A percentile compares a stretch with the other conserved stretches of the same genome.
Conservation (phyloP, 2,329 filamentous ascomycete species). For the Metarhizium rileyi region DNA sequence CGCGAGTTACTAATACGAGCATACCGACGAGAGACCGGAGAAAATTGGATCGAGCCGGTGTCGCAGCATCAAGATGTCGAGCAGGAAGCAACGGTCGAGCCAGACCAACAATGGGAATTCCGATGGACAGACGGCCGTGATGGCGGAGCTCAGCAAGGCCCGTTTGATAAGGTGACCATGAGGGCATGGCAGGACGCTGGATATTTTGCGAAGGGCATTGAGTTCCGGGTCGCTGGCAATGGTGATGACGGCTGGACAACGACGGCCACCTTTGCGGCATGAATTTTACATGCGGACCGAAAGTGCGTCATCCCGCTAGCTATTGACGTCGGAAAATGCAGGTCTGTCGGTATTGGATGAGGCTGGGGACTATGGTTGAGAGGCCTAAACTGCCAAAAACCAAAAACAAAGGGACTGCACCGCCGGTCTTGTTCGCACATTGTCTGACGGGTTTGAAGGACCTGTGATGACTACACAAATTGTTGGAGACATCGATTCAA, state of each 20-base stretch:
- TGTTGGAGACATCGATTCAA: background rate
- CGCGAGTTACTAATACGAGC: slow-evolving; percentile 75
- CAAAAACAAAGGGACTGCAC: background rate
- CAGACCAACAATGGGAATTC: slow-evolving; percentile 62
- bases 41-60: slow-evolving; percentile 60
- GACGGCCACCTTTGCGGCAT: slow-evolving; percentile 38
- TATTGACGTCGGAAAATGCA: background rate
- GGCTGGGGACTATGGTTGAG: no score
- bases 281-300: background rate
- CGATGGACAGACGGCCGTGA: slow-evolving; percentile 86
- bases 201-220: slow-evolving; percentile 86
- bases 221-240: slow-evolving; percentile 54
- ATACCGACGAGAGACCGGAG: slow-evolving; percentile 76
- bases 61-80: slow-evolving; percentile 15
- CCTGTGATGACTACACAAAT: background rate
- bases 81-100: background rate
- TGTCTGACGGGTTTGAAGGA: background rate
- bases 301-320: background rate
- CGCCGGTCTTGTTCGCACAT: background rate
- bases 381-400: no score
- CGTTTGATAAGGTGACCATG: slow-evolving; percentile 81
- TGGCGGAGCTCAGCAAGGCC: slow-evolving; percentile 68
- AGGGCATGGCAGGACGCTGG: slow-evolving; percentile 82
- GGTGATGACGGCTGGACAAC: slow-evolving; percentile 43
- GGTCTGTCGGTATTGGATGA: background rate